phyloP scores from a whole-genome alignment of 2,329 filamentous ascomycete genomes.

The Coniochaeta hoffmannii region DNA sequence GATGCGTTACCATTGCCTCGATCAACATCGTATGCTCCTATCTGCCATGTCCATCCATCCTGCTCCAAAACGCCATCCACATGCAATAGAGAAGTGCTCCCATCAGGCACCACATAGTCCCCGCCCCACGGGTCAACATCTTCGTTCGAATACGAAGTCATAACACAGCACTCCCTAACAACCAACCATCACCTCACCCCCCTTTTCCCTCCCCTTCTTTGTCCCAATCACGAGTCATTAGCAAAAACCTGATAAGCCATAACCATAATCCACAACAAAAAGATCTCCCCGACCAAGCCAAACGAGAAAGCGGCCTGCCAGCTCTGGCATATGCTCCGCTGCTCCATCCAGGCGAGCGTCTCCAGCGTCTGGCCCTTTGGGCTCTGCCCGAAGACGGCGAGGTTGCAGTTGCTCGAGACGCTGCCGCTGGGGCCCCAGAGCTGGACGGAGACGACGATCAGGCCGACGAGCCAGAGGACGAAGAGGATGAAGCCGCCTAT shows the following conservation, averaged over 20 bases:
- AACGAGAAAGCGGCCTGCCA: slow-evolving; percentile 62
- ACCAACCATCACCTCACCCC: neutral
- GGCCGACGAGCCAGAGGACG: slow-evolving; percentile 59
- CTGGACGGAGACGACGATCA: slow-evolving; percentile 54
- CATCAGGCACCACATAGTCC: neutral
- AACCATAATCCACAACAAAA: slow-evolving; percentile 61
- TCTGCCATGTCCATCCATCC: neutral
- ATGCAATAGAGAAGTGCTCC: neutral
- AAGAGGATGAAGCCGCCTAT: slow-evolving; percentile 60
- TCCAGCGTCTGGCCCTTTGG: slow-evolving; percentile 42
- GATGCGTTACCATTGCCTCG: neutral
- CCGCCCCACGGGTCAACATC: too few relatives aligned
- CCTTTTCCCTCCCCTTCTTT: slow-evolving; percentile 10
- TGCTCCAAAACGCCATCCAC: neutral
- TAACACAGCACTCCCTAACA: neutral
- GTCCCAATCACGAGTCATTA: slow-evolving; percentile 13
- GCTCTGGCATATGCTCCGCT: slow-evolving; percentile 54
- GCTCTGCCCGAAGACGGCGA: slow-evolving; percentile 45
- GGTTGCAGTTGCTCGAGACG: slow-evolving; percentile 52
- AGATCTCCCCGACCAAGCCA: slow-evolving; percentile 49
- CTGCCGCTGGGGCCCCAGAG: slow-evolving; percentile 54
- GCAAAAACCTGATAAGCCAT: slow-evolving; percentile 60
- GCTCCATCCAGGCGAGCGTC: slow-evolving; percentile 58
- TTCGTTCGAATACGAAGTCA: too few relatives aligned
- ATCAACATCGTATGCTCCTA: neutral